Percentiles rank a stretch among this genome's conserved stretches.
Conservation (phyloP, 805 yeast species). For the Pichia cephalocereana region DNA sequence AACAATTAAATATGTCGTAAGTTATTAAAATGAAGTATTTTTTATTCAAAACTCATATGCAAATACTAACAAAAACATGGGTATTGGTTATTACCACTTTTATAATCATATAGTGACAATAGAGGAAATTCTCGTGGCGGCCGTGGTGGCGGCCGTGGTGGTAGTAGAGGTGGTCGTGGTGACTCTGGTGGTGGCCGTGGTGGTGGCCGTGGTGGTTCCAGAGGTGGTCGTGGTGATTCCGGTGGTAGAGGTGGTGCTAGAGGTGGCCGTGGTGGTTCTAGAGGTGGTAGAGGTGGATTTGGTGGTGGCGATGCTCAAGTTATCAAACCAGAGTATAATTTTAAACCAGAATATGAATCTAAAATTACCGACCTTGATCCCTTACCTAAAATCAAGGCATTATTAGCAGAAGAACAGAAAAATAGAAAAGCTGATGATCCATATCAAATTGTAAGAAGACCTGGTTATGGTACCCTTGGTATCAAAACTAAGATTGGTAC, state of each 20-base stretch:
- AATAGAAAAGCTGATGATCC: slow-evolving; percentile 11
- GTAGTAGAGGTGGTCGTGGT: neutral
- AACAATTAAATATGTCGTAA: no score
- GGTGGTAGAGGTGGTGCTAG: slow-evolving; percentile 12
- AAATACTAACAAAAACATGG: no score
- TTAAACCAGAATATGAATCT: slow-evolving; percentile 12
- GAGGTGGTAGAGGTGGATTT: slow-evolving; percentile 14
- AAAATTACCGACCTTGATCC: slow-evolving; percentile 11
- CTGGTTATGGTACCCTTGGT: slow-evolving; percentile 19
- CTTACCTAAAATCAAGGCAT: slow-evolving; percentile 8
- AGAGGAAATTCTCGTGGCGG: neutral
- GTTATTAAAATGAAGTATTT: no score
- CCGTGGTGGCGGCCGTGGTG: neutral
- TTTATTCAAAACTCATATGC: no score
- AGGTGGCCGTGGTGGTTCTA: slow-evolving; percentile 7
- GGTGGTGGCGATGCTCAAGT: slow-evolving; percentile 12
- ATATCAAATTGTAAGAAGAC: slow-evolving; percentile 13
- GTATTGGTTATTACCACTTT: no score
- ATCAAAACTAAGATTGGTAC: slow-evolving; percentile 17
- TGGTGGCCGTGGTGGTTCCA: neutral
- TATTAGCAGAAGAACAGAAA: slow-evolving; percentile 7
- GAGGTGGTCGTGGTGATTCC: slow-evolving; percentile 10
- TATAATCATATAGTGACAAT: neutral
- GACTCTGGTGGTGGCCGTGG: no score
- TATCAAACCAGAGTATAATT: slow-evolving; percentile 14